Base-by-base conservation (phyloP, 768 basidiomycete genomes). In the Agaricus bisporus region DNA sequence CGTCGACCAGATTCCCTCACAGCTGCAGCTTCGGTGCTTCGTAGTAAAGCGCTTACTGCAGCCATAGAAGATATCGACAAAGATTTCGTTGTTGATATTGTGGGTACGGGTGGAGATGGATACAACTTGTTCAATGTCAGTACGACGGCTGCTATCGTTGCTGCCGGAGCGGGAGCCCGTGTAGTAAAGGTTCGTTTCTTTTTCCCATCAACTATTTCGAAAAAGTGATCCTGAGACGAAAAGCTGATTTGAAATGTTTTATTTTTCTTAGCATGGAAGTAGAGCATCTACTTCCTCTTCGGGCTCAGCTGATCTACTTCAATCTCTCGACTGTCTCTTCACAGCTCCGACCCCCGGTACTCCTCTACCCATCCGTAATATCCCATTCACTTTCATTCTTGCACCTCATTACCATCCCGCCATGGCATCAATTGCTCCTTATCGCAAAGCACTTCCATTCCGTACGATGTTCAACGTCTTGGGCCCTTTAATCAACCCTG, bases 121-220 rank as follows among this genome's bases (percentile, higher is more conserved):
- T 83, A 94, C 68, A 90, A 98, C 63, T 86, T 95, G 0, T 98
- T 94, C 79, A 98, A 98, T 65, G 95, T 98, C 49, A 95, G 92
- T 65, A 98, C 95, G 1, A 86, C 91, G 2, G 95, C 95, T 2
- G 95, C 81, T 0, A 80, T 99, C 56, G 90, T 98, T 17, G 95
- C 95, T 26, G 93, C 94, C 20, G 95, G 95, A 12, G 90, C 94
- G 6, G 95, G 95, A 5, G 91, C 91, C 0, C 78, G 93, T 32
- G 93, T 99, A 2, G 82, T 92, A 66, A 98, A 99, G 76, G 94
- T 91, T 63, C 56, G 78, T 49, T 37, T 22, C 2, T 22, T 22
- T 22, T 28, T 26, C 26, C 29, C 20, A 35, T 25, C 20, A 29
- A 10, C 41, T 26, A 51, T 47, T 41, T 25, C 47, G 29, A 22